Conservation (phyloP, 768 basidiomycete species). For the Dacryopinax spathularia region DNA sequence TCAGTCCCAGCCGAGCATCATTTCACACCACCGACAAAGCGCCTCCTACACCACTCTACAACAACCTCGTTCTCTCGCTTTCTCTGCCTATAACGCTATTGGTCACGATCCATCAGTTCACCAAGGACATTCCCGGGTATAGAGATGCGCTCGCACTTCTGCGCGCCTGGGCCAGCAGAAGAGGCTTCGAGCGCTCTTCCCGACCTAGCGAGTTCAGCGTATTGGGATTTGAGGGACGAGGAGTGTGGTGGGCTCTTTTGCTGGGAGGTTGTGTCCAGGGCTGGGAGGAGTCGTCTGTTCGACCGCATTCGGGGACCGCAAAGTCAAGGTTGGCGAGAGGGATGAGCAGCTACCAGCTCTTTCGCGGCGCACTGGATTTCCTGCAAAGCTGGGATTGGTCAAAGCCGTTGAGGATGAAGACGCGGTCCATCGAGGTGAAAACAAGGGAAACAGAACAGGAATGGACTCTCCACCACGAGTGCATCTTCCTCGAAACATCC, state of each 20-base stretch:
- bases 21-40: constrained; percentile 12
- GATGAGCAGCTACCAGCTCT: constrained; percentile 79
- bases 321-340: constrained; percentile 51
- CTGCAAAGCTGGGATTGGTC: constrained; percentile 39
- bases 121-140: constrained; percentile 43
- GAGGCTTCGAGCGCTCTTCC: constrained; percentile 41
- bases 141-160: constrained; percentile 62
- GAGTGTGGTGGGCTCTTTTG: constrained; percentile 53
- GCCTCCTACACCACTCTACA: constrained; percentile 63
- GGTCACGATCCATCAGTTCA: constrained; percentile 38
- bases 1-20: neutral
- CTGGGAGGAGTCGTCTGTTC: constrained; percentile 45
- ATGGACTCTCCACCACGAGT: constrained; percentile 15
- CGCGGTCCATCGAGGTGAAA: neutral
- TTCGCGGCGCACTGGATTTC: constrained; percentile 73
- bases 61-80: constrained; percentile 46
- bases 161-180: constrained; percentile 78
- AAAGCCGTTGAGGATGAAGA: constrained; percentile 41
- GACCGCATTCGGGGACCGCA: constrained; percentile 17
- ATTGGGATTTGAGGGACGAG: constrained; percentile 53
- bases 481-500: constrained; percentile 64
- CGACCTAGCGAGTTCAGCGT: constrained; percentile 14
- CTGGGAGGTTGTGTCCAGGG: constrained; percentile 41
- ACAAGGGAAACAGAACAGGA: neutral
- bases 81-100: constrained; percentile 40